Evolutionary conservation across 129 eudicot species (phyloP), one percentile per base, ranked within the genome.

Genomic region (Sambucus nigra): DNA sequence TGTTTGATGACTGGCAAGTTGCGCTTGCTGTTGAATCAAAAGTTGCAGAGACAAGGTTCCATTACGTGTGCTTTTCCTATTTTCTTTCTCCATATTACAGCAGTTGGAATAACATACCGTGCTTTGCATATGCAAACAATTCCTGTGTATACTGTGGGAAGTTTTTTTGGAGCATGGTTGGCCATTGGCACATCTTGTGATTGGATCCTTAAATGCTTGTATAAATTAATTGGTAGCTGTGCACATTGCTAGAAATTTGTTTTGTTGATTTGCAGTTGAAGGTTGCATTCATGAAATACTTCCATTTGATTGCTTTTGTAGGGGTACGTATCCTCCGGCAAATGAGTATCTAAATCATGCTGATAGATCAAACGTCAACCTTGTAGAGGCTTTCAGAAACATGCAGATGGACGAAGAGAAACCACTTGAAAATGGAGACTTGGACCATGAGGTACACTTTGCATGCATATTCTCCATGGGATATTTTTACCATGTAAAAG

Each of bases 1-100:
- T 91, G 86, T 91, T 91, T 72, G 98, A 91, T 38, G 94, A 91
- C 38, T 91, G 98, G 98, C 94, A 91, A 79, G 63, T 91, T 71
- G 98, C 98, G 23, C 76, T 85, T 45, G 83, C 69, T 52, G 89
- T 85, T 60, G 98, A 91, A 72, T 55, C 86, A 21, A 82, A 63
- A 82, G 81, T 77, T 64, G 83, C 94, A 27, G 86, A 60, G 50
- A 54, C 85, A 61, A 89, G 97, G 97, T 84, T 53, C 42, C 65
- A 38, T 3, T 19, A 14, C 39, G 53, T 88, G 44, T 45, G 16
- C 32, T 53, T 13, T 31, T 21, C 46, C 31, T 21, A 22, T 6
- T 21, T 38, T 29, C 8, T 64, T 41, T 50, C 24, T 20, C 28
- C 10, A 24, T 21, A 17, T n/a, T n/a, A 27, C 21, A 8, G 25